phyloP scores from a whole-genome alignment of 225 moss, liverwort and hornwort genomes.

The Climacium dendroides region DNA sequence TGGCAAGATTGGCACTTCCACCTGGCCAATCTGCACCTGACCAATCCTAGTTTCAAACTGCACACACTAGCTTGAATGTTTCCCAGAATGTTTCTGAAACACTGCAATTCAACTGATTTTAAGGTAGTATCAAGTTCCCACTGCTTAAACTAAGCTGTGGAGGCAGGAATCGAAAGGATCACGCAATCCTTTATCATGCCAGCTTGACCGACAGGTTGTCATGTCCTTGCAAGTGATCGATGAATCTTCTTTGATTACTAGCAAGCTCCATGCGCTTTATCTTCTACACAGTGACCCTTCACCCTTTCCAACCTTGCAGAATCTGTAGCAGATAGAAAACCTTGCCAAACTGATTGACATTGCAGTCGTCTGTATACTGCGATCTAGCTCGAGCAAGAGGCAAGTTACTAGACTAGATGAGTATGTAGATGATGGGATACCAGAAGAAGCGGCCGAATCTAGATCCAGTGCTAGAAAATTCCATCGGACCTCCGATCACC shows the following conservation, averaged over 20 bases:
- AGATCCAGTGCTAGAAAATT: conserved; percentile 8
- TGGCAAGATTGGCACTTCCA: neutral
- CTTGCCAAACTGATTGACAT: neutral
- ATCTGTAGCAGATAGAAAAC: no score
- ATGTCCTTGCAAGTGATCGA: neutral
- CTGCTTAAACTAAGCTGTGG: neutral
- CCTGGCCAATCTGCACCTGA: neutral
- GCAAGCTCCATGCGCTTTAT: neutral
- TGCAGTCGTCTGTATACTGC: neutral
- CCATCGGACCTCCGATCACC: neutral
- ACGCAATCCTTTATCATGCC: neutral
- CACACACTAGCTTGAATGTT: neutral
- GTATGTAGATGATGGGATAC: neutral
- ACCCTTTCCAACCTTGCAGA: neutral
- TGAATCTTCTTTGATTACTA: neutral
- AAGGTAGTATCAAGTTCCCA: neutral
- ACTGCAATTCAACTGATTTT: no score
- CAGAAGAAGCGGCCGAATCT: neutral
- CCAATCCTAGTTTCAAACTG: neutral
- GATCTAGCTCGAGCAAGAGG: neutral
- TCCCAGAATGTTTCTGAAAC: neutral
- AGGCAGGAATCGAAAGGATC: neutral
- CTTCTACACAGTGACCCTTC: neutral
- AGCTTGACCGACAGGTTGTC: neutral
- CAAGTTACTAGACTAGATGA: neutral